Evolutionary conservation across 108 stramenopile species (phyloP), one percentile per base, ranked within the genome.

Genomic region (Cyclotella choctawhatcheeana): DNA sequence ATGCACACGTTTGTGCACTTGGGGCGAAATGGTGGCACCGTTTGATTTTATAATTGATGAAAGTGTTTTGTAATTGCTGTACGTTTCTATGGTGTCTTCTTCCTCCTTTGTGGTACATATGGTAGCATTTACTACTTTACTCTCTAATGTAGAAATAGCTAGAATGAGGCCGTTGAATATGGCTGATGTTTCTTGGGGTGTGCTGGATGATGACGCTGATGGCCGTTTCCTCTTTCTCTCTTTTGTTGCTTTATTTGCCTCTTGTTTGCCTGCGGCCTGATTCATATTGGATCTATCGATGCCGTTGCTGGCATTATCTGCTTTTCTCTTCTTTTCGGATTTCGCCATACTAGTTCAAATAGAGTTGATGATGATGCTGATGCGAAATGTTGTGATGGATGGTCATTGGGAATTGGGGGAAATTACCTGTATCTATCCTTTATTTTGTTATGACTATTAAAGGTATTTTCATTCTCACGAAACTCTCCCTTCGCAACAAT

Each of bases 1-100:
- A 24, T 82, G 50, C 0, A 93, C 87, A 5, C 82, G 76, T 60
- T 86, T 84, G 69, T 91, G 85, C 0, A 91, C 87, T 74, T 91
- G 89, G 8, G 83, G 80, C 2, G 86, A 74, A 7, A 86, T 75
- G 37, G 69, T 64, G 10, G 89, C 93, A 4, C 90, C 93, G 40
- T 64, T 1, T 13, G 44, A 24, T 64, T 30, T 64, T 2, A 50
- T 26, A 73, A 34, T 3, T 71, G 6, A 37, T 34, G 59, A 40
- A 21, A 60, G 24, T 1, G 59, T 21, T 50, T 26, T 63, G 50
- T 44, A 85, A 64, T 10, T 79, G 50, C 5, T 71, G 59, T 58
- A 69, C 51, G 16, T 65, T 13, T 52, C 27, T 8, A 12, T 40
- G 6, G 37, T 40, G 58, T 51, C 25, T 44, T 24, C 6, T 30